phyloP scores from a whole-genome alignment of 129 eudicot genomes.

The Glebionis coronaria region DNA sequence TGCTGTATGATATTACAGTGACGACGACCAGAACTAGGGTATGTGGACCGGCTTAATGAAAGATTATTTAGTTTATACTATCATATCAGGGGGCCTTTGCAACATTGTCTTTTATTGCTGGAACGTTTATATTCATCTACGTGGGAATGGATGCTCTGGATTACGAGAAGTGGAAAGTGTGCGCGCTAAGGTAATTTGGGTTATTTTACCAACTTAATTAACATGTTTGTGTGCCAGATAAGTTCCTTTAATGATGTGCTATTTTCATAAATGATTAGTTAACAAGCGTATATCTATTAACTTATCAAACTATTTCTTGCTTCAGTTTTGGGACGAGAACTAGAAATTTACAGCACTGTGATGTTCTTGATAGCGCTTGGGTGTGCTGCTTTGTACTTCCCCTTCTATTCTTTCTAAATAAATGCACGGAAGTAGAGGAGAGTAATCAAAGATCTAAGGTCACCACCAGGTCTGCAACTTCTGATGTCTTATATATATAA shows the following conservation, averaged over 20 bases:
- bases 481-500: not conserved
- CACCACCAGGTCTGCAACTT: conserved; percentile 53
- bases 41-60: too few relatives aligned
- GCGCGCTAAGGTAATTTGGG: conserved; percentile 48
- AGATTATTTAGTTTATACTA: too few relatives aligned
- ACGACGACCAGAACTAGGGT: too few relatives aligned
- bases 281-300: not conserved
- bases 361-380: conserved; percentile 59
- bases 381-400: conserved; percentile 89
- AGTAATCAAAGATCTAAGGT: conserved; percentile 48
- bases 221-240: not conserved
- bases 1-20: too few relatives aligned
- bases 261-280: not conserved
- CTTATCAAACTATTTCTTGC: not conserved
- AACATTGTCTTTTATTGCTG: conserved; percentile 81
- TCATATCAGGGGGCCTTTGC: too few relatives aligned
- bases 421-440: conserved; percentile 44
- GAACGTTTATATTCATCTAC: conserved; percentile 80
- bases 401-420: conserved; percentile 60
- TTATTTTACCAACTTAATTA: not conserved
- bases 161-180: conserved; percentile 75
- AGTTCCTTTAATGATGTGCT: not conserved
- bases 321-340: conserved; percentile 54
- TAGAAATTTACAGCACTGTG: conserved; percentile 49
- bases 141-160: conserved; percentile 87